A percentile compares a stretch with the other conserved stretches of the same genome.
phyloP scores from a whole-genome alignment of 208 protist genomes.

The Trypanosoma mega region DNA sequence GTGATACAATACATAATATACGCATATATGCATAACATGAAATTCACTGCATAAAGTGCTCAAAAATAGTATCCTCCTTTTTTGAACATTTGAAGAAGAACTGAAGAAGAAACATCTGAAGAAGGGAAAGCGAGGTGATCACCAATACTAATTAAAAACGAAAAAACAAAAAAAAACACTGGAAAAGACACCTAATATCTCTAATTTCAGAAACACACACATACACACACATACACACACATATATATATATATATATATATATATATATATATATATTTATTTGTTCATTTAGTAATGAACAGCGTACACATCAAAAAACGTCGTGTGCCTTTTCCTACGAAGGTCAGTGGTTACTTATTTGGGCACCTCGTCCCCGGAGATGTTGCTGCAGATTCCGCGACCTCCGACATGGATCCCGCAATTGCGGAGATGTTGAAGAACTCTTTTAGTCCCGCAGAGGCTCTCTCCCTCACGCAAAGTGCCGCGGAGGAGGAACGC shows the following conservation, averaged over 20 bases:
- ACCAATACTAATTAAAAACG: too few relatives aligned
- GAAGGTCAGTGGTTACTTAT: slow-evolving; percentile 51
- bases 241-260: slow-evolving; percentile 7
- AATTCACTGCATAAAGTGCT: too few relatives aligned
- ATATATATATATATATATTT: slow-evolving; percentile 18
- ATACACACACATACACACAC: too few relatives aligned
- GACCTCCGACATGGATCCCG: neutral
- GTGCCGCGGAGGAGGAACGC: slow-evolving; percentile 28
- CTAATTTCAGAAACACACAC: too few relatives aligned
- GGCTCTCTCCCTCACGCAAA: slow-evolving; percentile 16
- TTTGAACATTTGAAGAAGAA: too few relatives aligned
- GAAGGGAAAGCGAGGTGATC: too few relatives aligned
- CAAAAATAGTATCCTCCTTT: too few relatives aligned
- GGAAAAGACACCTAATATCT: too few relatives aligned
- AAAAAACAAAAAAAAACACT: too few relatives aligned
- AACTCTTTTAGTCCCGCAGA: slow-evolving; percentile 33
- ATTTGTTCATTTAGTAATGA: slow-evolving; percentile 10
- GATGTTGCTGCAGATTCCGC: neutral
- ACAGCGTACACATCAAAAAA: slow-evolving; percentile 26
- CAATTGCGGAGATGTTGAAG: slow-evolving; percentile 30
- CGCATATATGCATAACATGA: too few relatives aligned
- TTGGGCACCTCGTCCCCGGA: slow-evolving; percentile 40
- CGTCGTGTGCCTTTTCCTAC: slow-evolving; percentile 33
- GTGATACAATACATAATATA: too few relatives aligned
- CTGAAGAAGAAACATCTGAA: too few relatives aligned